A percentile compares a stretch with the other conserved stretches of the same genome.
Conservation (phyloP, 2,329 filamentous ascomycete genomes). For the Penicillium aurantiogriseum region DNA sequence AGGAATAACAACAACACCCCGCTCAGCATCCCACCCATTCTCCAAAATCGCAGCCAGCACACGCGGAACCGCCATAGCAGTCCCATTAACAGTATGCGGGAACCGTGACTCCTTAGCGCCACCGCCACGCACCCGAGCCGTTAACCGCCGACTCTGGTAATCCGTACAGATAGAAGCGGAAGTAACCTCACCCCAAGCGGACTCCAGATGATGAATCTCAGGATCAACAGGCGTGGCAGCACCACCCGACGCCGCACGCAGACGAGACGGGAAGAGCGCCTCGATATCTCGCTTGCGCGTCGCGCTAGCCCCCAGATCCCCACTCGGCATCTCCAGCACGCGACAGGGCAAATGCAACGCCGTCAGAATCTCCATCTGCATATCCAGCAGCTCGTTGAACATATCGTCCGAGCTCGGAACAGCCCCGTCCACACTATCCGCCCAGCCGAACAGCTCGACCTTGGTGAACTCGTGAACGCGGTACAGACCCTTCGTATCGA, state of each 20-base stretch:
- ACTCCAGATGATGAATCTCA: conserved; percentile 40
- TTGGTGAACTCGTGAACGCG: conserved; percentile 98
- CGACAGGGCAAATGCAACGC: conserved; percentile 79
- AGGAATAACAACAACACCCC: conserved; percentile 69
- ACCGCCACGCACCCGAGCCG: conserved; percentile 65
- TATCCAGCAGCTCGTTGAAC: conserved; percentile 81
- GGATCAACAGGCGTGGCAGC: conserved; percentile 6
- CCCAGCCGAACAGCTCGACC: conserved; percentile 97
- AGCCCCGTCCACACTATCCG: conserved; percentile 53
- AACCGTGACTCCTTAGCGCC: conserved; percentile 58
- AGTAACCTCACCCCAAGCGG: conserved; percentile 91
- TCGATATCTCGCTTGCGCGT: conserved; percentile 89
- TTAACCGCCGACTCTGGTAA: conserved; percentile 82
- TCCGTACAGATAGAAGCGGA: conserved; percentile 89
- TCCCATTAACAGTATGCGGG: conserved; percentile 91
- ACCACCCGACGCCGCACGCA: conserved; percentile 19
- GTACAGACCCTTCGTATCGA: conserved; percentile 91
- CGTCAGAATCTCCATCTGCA: conserved; percentile 80
- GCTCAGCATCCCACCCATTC: conserved; percentile 78
- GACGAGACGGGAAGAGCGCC: conserved; percentile 83
- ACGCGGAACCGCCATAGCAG: conserved; percentile 84
- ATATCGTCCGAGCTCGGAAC: conserved; percentile 44
- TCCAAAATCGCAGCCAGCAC: conserved; percentile 87
- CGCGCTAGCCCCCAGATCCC: conserved; percentile 86
- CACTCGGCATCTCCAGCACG: conserved; percentile 85